A percentile compares a stretch with the other conserved stretches of the same genome.
Evolutionary conservation across 2,329 filamentous ascomycete species (phyloP).

Genomic region (Clarireedia paspali): DNA sequence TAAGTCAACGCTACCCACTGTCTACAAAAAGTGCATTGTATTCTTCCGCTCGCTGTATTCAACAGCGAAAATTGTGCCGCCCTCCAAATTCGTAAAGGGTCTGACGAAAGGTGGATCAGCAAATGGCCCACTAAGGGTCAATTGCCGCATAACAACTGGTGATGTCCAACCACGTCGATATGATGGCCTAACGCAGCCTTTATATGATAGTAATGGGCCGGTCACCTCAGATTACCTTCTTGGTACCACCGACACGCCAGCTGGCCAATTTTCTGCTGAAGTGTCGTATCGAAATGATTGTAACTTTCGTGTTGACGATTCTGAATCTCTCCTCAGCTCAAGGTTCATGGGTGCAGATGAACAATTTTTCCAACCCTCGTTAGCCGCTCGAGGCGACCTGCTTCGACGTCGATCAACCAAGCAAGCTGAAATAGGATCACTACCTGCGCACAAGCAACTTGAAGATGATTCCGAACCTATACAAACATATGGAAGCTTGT

Average conservation of each 20-base stretch:
- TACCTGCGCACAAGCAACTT: constrained; percentile 54
- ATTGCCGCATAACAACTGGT: constrained; percentile 69
- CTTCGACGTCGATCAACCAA: constrained; percentile 31
- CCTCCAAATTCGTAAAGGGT: constrained; percentile 72
- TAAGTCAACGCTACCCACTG: constrained; percentile 62
- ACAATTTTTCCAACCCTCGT: constrained; percentile 73
- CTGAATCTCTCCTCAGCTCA: constrained; percentile 83
- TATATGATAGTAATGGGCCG: constrained; percentile 55
- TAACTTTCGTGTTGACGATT: constrained; percentile 85
- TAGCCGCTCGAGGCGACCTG: constrained; percentile 37
- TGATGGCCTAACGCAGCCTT: constrained; percentile 64
- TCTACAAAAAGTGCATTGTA: constrained; percentile 96
- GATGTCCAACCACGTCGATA: constrained; percentile 41
- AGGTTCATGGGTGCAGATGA: constrained; percentile 90
- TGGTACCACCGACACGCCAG: constrained; percentile 76
- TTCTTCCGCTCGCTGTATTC: constrained; percentile 86
- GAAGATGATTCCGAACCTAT: constrained; percentile 51
- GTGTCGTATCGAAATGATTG: constrained; percentile 84
- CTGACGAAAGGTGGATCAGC: constrained; percentile 61
- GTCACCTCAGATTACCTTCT: constrained; percentile 73
- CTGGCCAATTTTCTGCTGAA: constrained; percentile 72
- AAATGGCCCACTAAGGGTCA: constrained; percentile 59
- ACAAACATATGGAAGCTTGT: constrained; percentile 82
- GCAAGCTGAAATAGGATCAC: constrained; percentile 59
- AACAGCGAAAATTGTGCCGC: constrained; percentile 72